phyloP scores from a whole-genome alignment of 805 yeast genomes.

The Blastobotrys robertii region DNA sequence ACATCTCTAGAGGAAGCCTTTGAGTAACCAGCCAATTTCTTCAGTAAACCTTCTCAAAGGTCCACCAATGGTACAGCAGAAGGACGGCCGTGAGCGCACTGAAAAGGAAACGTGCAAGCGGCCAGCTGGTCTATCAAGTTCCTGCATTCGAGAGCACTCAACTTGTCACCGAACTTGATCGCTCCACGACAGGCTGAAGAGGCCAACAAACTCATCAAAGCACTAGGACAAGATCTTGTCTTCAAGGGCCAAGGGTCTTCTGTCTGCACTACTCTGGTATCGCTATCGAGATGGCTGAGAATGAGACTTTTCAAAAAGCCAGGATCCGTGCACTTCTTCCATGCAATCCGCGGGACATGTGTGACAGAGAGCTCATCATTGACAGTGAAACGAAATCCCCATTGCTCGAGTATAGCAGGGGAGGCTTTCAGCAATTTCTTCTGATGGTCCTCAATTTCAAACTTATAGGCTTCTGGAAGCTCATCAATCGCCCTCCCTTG shows the following conservation, averaged over 20 bases:
- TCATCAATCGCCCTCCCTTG: not conserved
- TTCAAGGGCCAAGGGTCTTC: no score
- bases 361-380: slow-evolving; percentile 15
- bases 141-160: slow-evolving; percentile 37
- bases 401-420: slow-evolving; percentile 4
- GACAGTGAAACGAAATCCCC: slow-evolving; percentile 9
- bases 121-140: slow-evolving; percentile 35
- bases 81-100: slow-evolving; percentile 85
- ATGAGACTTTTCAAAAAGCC: no score
- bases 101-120: slow-evolving; percentile 52
- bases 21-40: not conserved
- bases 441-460: not conserved
- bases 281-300: no score
- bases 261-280: no score
- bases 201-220: slow-evolving; percentile 42
- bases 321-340: not conserved
- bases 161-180: slow-evolving; percentile 56
- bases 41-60: not conserved
- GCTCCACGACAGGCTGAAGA: slow-evolving; percentile 60
- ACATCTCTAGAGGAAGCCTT: no score
- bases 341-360: slow-evolving; percentile 8
- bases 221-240: slow-evolving; percentile 37
- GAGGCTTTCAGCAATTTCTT: slow-evolving; percentile 1
- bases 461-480: no score
- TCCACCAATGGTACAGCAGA: slow-evolving; percentile 42